A percentile compares a stretch with the other conserved stretches of the same genome.
Evolutionary conservation across 495 filamentous ascomycete genomes (phyloP).

Genomic region (Penicillium coffeae): DNA sequence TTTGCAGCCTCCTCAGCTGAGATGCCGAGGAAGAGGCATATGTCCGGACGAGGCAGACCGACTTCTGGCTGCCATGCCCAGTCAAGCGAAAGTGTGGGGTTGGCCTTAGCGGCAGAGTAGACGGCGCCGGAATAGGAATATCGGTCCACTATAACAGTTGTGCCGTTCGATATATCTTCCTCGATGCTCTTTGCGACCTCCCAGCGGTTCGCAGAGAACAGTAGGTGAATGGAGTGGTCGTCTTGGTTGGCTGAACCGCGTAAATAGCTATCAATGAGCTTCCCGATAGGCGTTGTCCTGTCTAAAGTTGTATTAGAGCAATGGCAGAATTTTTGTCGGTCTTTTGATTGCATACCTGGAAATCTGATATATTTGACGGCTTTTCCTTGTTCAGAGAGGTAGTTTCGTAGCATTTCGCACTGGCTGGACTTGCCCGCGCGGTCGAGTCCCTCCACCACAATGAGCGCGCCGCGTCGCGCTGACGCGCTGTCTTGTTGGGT

Average conservation of each 20-base stretch:
- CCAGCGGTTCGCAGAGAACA: slow-evolving; percentile 97
- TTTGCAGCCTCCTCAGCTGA: slow-evolving; percentile 65
- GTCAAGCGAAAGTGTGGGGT: slow-evolving; percentile 60
- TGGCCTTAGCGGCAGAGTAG: slow-evolving; percentile 89
- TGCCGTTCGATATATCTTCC: slow-evolving; percentile 57
- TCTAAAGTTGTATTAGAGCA: slow-evolving; percentile 48
- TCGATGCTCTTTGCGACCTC: slow-evolving; percentile 69
- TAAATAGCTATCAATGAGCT: slow-evolving; percentile 86
- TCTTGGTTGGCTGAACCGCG: slow-evolving; percentile 69
- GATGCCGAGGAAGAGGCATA: slow-evolving; percentile 83
- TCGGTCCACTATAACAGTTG: slow-evolving; percentile 79
- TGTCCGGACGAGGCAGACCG: slow-evolving; percentile 82
- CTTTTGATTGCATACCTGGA: slow-evolving; percentile 58
- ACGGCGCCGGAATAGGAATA: slow-evolving; percentile 93
- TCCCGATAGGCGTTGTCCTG: slow-evolving; percentile 81
- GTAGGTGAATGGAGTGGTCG: slow-evolving; percentile 89
- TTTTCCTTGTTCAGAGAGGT: slow-evolving; percentile 57
- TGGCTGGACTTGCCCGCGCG: slow-evolving; percentile 95
- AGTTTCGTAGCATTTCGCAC: slow-evolving; percentile 66
- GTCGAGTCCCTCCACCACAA: slow-evolving; percentile 92
- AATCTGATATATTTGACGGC: slow-evolving; percentile 76
- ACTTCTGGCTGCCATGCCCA: slow-evolving; percentile 84
- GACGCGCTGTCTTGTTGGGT: slow-evolving; percentile 5
- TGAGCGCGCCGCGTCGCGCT: slow-evolving; percentile 64
- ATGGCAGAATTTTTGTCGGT: not conserved